phyloP scores from a whole-genome alignment of 2,329 filamentous ascomycete species.

The Colletotrichum costaricense region DNA sequence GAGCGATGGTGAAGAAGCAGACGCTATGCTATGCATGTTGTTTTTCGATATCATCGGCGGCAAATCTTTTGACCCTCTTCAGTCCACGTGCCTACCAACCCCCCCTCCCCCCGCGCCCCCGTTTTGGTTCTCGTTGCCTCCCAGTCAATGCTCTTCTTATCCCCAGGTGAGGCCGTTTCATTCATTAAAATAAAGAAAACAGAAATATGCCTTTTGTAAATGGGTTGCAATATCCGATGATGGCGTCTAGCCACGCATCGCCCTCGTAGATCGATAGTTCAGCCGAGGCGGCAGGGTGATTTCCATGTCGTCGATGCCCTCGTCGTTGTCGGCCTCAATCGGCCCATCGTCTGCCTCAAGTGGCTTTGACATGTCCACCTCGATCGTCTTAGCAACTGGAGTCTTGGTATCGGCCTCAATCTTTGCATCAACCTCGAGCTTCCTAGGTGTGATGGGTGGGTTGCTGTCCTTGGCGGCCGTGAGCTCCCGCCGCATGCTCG shows the following conservation, averaged over 20 bases:
- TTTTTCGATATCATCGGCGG: conserved; percentile 21
- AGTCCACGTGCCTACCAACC: background rate
- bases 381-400: conserved; percentile 8
- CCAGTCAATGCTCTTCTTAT: background rate
- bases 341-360: conserved; percentile 28
- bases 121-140: conserved; percentile 10
- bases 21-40: conserved; percentile 35
- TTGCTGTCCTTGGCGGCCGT: conserved; percentile 39
- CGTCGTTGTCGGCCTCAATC: conserved; percentile 49
- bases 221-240: background rate
- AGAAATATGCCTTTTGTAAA: background rate
- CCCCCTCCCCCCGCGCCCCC: background rate
- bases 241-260: conserved; percentile 43
- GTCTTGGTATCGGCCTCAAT: conserved; percentile 36
- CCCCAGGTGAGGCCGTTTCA: conserved; percentile 28
- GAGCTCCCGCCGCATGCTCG: conserved; percentile 63
- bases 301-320: conserved; percentile 53
- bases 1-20: conserved; percentile 30
- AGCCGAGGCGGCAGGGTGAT: conserved; percentile 47
- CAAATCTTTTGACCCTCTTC: background rate
- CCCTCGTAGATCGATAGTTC: conserved; percentile 55
- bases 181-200: conserved; percentile 18
- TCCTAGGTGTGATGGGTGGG: conserved; percentile 30
- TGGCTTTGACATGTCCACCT: conserved; percentile 28
- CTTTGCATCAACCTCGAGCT: conserved; percentile 47